phyloP scores from a whole-genome alignment of 345 rosid species.

The Populus pruinosa region DNA sequence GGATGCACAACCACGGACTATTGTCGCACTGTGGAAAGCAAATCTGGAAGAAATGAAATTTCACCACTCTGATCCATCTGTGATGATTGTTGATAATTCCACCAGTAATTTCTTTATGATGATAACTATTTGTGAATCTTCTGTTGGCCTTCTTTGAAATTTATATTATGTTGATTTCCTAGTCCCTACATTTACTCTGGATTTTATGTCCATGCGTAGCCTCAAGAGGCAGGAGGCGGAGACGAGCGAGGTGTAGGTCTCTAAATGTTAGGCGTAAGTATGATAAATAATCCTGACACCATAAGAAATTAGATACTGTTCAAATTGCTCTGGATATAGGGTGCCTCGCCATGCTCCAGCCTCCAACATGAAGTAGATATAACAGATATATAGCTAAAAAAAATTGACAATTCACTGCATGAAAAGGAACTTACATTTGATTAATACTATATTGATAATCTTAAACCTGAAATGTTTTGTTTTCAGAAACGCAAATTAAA shows the following conservation, averaged over 20 bases:
- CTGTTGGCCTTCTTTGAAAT: conserved; percentile 14
- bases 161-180: conserved; percentile 10
- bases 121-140: conserved; percentile 7
- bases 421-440: not conserved
- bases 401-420: not conserved
- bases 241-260: conserved; percentile 69
- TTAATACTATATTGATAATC: not conserved
- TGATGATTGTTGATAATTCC: conserved; percentile 62
- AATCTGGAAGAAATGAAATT: conserved; percentile 75
- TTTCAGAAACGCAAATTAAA: conserved; percentile 68
- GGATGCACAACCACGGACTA: conserved; percentile 81
- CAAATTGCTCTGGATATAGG: not conserved
- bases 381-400: not conserved
- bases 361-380: conserved; percentile 21
- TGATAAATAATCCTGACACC: conserved; percentile 17
- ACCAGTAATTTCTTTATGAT: conserved; percentile 57
- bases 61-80: conserved; percentile 71
- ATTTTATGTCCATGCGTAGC: conserved; percentile 59
- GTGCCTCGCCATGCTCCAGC: conserved; percentile 30
- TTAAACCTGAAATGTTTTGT: conserved; percentile 13
- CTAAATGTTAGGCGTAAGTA: conserved; percentile 74
- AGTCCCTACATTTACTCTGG: conserved; percentile 33
- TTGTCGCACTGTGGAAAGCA: conserved; percentile 83
- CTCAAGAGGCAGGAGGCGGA: conserved; percentile 71
- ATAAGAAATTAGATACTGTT: not conserved